phyloP scores from a whole-genome alignment of 2,329 filamentous ascomycete species.

The Diaporthe ampelina region DNA sequence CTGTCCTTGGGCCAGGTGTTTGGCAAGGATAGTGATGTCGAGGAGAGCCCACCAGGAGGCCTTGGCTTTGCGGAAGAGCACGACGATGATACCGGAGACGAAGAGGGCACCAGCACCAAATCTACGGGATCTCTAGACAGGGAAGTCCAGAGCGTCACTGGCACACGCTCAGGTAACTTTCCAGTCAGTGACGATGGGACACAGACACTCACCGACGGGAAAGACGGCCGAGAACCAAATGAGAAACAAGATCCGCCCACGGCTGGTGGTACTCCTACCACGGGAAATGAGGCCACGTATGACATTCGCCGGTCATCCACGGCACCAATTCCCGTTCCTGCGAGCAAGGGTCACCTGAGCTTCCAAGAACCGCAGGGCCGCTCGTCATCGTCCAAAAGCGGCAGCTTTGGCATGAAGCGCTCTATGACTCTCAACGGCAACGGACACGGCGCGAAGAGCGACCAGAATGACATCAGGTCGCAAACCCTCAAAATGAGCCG shows the following conservation, averaged over 20 bases:
- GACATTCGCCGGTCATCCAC: constrained; percentile 12
- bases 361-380: constrained; percentile 30
- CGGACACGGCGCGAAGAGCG: not conserved
- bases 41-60: constrained; percentile 58
- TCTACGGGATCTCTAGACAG: constrained; percentile 46
- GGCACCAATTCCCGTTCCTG: constrained; percentile 29
- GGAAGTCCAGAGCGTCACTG: constrained; percentile 42
- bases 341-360: constrained; percentile 24
- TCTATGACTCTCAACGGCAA: constrained; percentile 20
- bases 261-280: not conserved
- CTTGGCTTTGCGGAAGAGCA: constrained; percentile 45
- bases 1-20: constrained; percentile 62
- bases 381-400: constrained; percentile 28
- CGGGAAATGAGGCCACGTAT: not conserved
- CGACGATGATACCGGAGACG: constrained; percentile 42
- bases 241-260: not conserved
- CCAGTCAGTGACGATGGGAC: constrained; percentile 17
- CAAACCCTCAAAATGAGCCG: constrained; percentile 38
- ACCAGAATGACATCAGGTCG: constrained; percentile 28
- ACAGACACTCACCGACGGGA: not conserved
- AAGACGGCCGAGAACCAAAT: not conserved
- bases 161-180: not conserved
- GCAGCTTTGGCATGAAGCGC: constrained; percentile 3
- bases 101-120: constrained; percentile 40
- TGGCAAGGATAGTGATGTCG: constrained; percentile 50